Conservation (phyloP, 495 filamentous ascomycete genomes). For the Penicillium longicatenatum region DNA sequence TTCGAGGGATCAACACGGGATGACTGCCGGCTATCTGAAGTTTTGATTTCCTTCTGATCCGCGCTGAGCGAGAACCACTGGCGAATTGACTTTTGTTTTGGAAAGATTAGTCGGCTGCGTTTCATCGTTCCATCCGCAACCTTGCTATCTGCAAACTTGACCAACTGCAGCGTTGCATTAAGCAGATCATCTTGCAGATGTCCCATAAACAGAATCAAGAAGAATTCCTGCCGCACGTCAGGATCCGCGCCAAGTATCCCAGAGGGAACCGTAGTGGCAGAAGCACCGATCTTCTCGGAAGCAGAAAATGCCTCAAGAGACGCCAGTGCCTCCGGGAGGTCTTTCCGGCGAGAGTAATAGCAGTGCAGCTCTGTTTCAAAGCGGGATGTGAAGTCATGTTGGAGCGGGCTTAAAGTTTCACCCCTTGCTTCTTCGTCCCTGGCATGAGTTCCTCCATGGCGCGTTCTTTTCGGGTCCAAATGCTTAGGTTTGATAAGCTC, state of each 20-base stretch:
- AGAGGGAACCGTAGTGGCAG: neutral
- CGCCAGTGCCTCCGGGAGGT: conserved; percentile 26
- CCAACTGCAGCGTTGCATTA: conserved; percentile 47
- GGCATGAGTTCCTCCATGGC: neutral
- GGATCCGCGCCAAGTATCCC: conserved; percentile 12
- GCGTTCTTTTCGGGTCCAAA: conserved; percentile 21
- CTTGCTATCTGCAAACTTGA: conserved; percentile 61
- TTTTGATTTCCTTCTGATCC: conserved; percentile 10
- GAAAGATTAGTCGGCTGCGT: conserved; percentile 59
- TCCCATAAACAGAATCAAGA: conserved; percentile 37
- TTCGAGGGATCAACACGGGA: conserved; percentile 24
- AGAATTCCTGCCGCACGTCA: conserved; percentile 36
- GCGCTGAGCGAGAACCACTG: conserved; percentile 35
- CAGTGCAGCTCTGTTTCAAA: conserved; percentile 23
- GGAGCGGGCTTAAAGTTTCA: conserved; percentile 18
- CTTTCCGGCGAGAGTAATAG: conserved; percentile 25
- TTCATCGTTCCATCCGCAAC: conserved; percentile 60
- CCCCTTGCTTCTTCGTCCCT: conserved; percentile 34
- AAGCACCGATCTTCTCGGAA: conserved; percentile 18
- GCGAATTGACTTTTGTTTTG: conserved; percentile 54
- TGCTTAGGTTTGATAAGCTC: conserved; percentile 31
- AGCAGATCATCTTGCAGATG: conserved; percentile 39
- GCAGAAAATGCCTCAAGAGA: conserved; percentile 35
- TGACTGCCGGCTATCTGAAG: conserved; percentile 21
- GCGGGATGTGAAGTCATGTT: conserved; percentile 18